These are phyloP conservation scores for Opeltia flavorubescens DNA, from an alignment of 495 filamentous ascomycete species.

Conservation along the genomic window DNA sequence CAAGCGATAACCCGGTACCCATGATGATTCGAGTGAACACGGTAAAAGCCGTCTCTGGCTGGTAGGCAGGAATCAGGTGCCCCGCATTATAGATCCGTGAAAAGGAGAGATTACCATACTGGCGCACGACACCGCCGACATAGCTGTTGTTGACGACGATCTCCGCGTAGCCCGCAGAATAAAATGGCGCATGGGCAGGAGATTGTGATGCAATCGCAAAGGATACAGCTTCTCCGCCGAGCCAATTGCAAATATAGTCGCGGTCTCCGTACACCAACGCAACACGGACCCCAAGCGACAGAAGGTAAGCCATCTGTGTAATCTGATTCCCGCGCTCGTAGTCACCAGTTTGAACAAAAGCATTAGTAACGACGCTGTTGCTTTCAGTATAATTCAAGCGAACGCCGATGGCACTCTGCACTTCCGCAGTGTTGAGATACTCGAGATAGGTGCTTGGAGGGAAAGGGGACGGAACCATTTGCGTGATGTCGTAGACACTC, in stretches of 20 bases:
- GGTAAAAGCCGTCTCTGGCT: slow-evolving; percentile 23
- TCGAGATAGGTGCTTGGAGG: slow-evolving; percentile 19
- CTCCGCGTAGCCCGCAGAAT: slow-evolving; percentile 35
- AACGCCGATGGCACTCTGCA: slow-evolving; percentile 18
- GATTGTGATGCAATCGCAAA: slow-evolving; percentile 22
- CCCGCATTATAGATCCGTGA: slow-evolving; percentile 36
- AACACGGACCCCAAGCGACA: slow-evolving; percentile 30
- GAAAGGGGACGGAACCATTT: slow-evolving; percentile 16
- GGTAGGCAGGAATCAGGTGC: slow-evolving; percentile 34
- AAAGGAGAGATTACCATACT: slow-evolving; percentile 36
- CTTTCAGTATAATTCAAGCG: slow-evolving; percentile 16
- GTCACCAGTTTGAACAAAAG: slow-evolving; percentile 28
- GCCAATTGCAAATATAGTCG: slow-evolving; percentile 57
- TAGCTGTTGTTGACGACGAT: slow-evolving; percentile 38
- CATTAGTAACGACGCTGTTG: slow-evolving; percentile 9
- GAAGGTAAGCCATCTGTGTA: slow-evolving; percentile 35
- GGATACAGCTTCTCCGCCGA: slow-evolving; percentile 29
- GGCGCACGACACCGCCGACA: slow-evolving; percentile 33
- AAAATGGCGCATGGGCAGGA: slow-evolving; percentile 23
- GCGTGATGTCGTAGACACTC: slow-evolving; percentile 26
- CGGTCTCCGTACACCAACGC: slow-evolving; percentile 29
- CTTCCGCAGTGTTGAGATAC: slow-evolving; percentile 17
- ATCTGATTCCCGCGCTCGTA: slow-evolving; percentile 32
- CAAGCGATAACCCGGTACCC: slow-evolving; percentile 24
- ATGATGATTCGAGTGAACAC: slow-evolving; percentile 18